These are phyloP conservation scores for Picocystis sp. DNA, from an alignment of 163 green algal genomes.

Conservation along the genomic window DNA sequence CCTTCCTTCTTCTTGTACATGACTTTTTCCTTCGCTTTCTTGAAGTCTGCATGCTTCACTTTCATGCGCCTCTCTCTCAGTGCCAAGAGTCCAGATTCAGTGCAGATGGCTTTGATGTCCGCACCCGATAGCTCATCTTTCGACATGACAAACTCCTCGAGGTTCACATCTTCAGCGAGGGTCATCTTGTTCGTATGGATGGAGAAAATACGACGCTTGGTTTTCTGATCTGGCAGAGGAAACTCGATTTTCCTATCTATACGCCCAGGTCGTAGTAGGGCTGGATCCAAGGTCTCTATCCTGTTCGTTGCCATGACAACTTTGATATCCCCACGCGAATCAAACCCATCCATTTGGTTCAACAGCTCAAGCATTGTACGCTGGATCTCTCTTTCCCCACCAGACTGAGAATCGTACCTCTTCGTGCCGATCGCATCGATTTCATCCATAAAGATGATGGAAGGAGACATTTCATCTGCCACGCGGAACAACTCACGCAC, in stretches of 20 bases:
- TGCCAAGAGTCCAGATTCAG: constrained; percentile 92
- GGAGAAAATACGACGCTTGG: constrained; percentile 93
- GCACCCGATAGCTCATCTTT: constrained; percentile 92
- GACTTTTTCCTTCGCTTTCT: constrained; percentile 95
- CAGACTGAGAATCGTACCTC: constrained; percentile 12
- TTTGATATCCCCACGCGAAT: constrained; percentile 90
- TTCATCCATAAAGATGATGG: constrained; percentile 95
- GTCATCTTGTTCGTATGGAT: constrained; percentile 50
- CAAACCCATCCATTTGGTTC: constrained; percentile 40
- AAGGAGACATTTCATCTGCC: constrained; percentile 81
- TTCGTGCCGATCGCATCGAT: constrained; percentile 31
- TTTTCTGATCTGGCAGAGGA: constrained; percentile 92
- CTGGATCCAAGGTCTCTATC: constrained; percentile 92
- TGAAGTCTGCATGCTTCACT: constrained; percentile 93
- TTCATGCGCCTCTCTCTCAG: constrained; percentile 91
- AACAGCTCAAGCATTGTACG: constrained; percentile 6
- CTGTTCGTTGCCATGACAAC: constrained; percentile 99
- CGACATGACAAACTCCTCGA: constrained; percentile 97
- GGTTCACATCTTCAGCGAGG: constrained; percentile 82
- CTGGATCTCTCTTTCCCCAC: constrained; percentile 8
- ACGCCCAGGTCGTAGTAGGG: constrained; percentile 83
- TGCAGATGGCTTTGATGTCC: constrained; percentile 98
- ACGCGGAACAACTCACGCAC: constrained; percentile 93
- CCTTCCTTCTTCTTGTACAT: constrained; percentile 99
- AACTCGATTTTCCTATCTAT: constrained; percentile 99